phyloP scores from a whole-genome alignment of 345 rosid genomes.

The Cardamine chenopodiifolia region DNA sequence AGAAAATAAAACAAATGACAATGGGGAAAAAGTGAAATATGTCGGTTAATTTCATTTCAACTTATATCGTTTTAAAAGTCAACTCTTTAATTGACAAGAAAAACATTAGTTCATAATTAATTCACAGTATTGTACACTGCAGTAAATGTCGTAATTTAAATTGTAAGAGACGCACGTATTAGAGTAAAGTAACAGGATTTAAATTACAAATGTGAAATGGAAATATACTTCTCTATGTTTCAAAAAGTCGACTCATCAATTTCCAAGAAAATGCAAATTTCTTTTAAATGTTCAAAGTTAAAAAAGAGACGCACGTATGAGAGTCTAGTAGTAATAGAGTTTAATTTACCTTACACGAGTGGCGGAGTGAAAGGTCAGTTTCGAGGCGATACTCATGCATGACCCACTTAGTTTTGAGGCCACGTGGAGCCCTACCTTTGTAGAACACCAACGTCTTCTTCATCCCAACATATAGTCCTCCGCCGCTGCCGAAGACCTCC shows the following conservation, averaged over 20 bases:
- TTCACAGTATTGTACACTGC: background rate
- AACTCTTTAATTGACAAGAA: slow-evolving; percentile 14
- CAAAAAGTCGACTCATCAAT: slow-evolving; percentile 34
- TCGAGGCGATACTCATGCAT: slow-evolving; percentile 95
- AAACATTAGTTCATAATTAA: background rate
- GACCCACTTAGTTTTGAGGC: slow-evolving; percentile 93
- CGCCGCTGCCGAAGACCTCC: slow-evolving; percentile 56
- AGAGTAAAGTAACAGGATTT: slow-evolving; percentile 6
- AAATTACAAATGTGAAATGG: background rate
- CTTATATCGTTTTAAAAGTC: slow-evolving; percentile 24
- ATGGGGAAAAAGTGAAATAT: background rate
- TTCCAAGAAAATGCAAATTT: background rate
- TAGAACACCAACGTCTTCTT: slow-evolving; percentile 88
- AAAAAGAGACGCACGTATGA: slow-evolving; percentile 21
- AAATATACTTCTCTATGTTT: background rate
- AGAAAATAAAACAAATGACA: background rate
- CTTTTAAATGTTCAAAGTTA: background rate
- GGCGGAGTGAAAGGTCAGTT: slow-evolving; percentile 73
- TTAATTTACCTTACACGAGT: slow-evolving; percentile 73
- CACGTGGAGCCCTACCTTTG: slow-evolving; percentile 87
- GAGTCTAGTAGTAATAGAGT: background rate
- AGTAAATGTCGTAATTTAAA: background rate
- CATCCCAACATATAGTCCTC: slow-evolving; percentile 75
- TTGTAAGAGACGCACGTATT: slow-evolving; percentile 5
- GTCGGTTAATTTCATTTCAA: slow-evolving; percentile 30